Base-by-base conservation (phyloP, 345 rosid genomes). In the Sisymbrium altissimum region DNA sequence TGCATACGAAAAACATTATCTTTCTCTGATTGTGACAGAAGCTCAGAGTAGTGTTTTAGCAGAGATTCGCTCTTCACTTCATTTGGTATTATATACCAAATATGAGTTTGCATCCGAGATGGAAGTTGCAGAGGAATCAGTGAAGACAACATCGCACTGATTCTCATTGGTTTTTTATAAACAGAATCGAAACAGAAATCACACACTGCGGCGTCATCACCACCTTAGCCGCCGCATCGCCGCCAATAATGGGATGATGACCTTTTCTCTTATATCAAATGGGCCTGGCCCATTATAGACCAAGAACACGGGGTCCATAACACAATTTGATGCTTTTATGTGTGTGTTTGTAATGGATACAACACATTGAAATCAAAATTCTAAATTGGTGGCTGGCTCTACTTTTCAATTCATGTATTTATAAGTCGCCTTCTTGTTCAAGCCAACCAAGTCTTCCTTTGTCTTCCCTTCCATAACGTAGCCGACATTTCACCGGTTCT, bases 1-100 rank as follows among this genome's bases (percentile, higher is more conserved):
- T 66, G 71, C 80, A 85, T 66, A 50, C 94, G 38, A 25, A 70
- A 36, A 67, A 92, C 77, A 57, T 87, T 61, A 64, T 84, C 81
- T 68, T 78, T 88, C 89, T 92, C 96, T 9, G 58, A n/a, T n/a
- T 89, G 89, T 18, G 96, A 81, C 12, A 90, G 83, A 79, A 89
- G 78, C 59, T 84, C 82, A 64, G 73, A 77, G 60, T 92, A 89
- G 11, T 62, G 84, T 52, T 66, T 74, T 38, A 89, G 69, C 44
- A 92, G 89, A 46, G 87, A 74, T n/a, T 50, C 66, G 60, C 85
- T 82, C 65, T 74, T 87, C 64, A 92, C 86, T 73, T 89, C 89
- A 45, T 83, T 84, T 3, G 97, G 96, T 38, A 88, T 2, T 2
- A 88, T 62, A 77, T 82, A 89, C 94, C 94, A 89, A 53, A 89